A percentile compares a stretch with the other conserved stretches of the same genome.
Conservation (phyloP, 805 yeast species). For the Pichia nakasei region DNA sequence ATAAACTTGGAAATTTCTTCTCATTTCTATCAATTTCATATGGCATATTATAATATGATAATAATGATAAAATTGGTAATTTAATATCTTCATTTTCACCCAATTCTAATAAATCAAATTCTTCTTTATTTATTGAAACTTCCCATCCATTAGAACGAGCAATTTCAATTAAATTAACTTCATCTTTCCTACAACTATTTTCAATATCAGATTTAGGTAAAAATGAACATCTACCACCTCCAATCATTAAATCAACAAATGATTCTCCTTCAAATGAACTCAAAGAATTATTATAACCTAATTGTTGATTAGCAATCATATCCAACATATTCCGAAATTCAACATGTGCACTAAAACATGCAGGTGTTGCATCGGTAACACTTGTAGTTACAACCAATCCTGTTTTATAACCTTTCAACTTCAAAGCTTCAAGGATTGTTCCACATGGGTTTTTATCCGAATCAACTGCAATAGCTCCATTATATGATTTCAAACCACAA, state of each 20-base stretch:
- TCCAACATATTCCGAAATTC: constrained; percentile 72
- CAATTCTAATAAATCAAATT: constrained; percentile 45
- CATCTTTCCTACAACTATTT: constrained; percentile 68
- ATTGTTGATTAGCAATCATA: constrained; percentile 77
- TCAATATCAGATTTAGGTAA: constrained; percentile 36
- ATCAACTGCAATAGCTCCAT: constrained; percentile 87
- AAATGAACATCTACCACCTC: constrained; percentile 88
- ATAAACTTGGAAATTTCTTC: constrained; percentile 59
- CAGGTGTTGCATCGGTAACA: constrained; percentile 93
- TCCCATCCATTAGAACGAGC: constrained; percentile 56
- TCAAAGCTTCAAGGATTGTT: constrained; percentile 80
- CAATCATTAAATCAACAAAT: constrained; percentile 70
- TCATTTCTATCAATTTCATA: constrained; percentile 71
- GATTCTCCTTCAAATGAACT: constrained; percentile 37
- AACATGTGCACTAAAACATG: constrained; percentile 77
- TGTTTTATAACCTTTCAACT: constrained; percentile 68
- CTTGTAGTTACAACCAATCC: constrained; percentile 91
- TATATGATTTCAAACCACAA: constrained; percentile 74
- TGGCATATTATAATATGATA: constrained; percentile 74
- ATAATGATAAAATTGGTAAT: constrained; percentile 68
- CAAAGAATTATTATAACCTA: constrained; percentile 65
- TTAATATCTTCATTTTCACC: constrained; percentile 50
- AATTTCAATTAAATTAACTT: constrained; percentile 54
- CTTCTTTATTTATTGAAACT: constrained; percentile 49
- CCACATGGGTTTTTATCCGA: constrained; percentile 71